These are phyloP conservation scores for Erythrophleum fordii DNA, from an alignment of 306 rosid genomes.

Conservation along the genomic window DNA sequence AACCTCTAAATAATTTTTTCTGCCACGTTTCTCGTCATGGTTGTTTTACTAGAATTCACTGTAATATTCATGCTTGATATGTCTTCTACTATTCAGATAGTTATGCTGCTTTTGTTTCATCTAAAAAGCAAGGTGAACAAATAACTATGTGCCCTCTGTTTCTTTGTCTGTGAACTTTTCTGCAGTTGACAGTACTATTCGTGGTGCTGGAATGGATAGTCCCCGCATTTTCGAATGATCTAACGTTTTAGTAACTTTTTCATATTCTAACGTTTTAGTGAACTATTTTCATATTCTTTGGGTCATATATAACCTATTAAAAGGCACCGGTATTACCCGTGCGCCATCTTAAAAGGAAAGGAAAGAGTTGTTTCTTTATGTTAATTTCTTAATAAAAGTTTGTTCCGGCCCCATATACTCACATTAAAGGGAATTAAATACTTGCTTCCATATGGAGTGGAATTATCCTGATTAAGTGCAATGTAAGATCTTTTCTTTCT, in stretches of 20 bases:
- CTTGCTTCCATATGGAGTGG: constrained; percentile 16
- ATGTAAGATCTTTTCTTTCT: background rate
- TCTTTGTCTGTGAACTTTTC: background rate
- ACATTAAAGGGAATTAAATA: constrained; percentile 8
- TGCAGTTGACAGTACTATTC: background rate
- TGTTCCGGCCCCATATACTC: background rate
- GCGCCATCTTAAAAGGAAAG: background rate
- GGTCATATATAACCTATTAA: background rate
- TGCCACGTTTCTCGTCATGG: background rate
- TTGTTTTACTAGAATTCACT: background rate
- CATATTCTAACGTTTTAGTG: background rate
- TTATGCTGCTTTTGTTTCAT: background rate
- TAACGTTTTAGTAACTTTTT: background rate
- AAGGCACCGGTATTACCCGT: background rate
- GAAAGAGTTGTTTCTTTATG: background rate
- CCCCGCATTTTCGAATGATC: background rate
- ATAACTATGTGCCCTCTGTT: background rate
- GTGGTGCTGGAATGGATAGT: background rate
- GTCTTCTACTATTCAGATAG: background rate
- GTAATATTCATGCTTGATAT: background rate
- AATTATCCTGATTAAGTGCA: background rate
- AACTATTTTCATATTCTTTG: background rate
- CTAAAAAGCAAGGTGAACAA: background rate
- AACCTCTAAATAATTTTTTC: background rate
- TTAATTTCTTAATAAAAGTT: background rate